Percentiles rank a stretch among this genome's conserved stretches.
phyloP scores from a whole-genome alignment of 148 eudicot species.

The Cornus controversa region DNA sequence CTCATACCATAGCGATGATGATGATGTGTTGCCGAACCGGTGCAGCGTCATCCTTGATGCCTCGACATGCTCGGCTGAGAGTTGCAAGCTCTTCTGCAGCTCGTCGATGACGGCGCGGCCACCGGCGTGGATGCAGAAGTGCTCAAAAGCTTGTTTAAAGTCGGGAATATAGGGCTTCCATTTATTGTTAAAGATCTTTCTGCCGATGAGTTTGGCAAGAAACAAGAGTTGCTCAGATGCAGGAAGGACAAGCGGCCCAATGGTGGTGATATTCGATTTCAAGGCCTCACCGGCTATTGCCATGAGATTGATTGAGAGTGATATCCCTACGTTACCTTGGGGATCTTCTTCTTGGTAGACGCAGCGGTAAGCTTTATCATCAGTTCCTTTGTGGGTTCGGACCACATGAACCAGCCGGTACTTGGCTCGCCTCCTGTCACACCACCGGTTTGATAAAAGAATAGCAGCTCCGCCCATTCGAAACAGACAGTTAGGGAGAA shows the following conservation, averaged over 20 bases:
- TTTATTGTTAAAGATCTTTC: constrained; percentile 12
- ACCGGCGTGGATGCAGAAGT: constrained; percentile 26
- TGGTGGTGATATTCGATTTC: constrained; percentile 24
- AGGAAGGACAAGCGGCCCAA: constrained; percentile 27
- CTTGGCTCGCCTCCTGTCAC: constrained; percentile 15
- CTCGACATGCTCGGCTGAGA: constrained; percentile 23
- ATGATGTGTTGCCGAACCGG: constrained; percentile 27
- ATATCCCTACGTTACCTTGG: constrained; percentile 15
- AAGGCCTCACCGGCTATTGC: constrained; percentile 22
- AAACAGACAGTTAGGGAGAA: constrained; percentile 26
- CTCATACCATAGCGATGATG: constrained; percentile 28
- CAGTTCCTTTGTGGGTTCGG: constrained; percentile 25
- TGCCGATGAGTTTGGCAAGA: constrained; percentile 12
- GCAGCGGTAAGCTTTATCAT: constrained; percentile 20
- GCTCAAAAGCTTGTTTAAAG: constrained; percentile 28
- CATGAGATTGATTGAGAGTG: constrained; percentile 20
- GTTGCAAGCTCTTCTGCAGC: constrained; percentile 21
- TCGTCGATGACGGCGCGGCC: constrained; percentile 25
- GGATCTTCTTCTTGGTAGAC: constrained; percentile 24
- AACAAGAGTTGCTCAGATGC: constrained; percentile 22
- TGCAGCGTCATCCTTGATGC: constrained; percentile 24
- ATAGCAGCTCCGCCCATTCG: constrained; percentile 29
- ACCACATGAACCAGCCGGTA: constrained; percentile 21
- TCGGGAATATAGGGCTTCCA: constrained; percentile 26
- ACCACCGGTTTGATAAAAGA: constrained; percentile 22